Base-by-base conservation (phyloP, 1,139 yeast species). In the Zygotorulaspora mrakii region DNA sequence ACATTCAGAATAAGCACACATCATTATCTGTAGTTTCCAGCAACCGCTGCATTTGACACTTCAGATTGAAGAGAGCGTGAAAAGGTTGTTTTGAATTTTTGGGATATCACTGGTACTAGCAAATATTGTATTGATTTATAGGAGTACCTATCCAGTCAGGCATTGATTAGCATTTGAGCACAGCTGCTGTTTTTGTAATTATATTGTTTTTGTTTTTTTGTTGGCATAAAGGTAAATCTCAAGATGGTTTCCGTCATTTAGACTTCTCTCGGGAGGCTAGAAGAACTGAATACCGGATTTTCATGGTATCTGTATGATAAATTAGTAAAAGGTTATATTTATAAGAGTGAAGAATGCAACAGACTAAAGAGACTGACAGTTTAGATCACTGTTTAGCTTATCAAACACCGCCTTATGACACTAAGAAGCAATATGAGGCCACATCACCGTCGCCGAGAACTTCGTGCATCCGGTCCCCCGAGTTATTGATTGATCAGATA, bases 321-420 rank as follows among this genome's bases (percentile, higher is more conserved):
- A 16, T n/a, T 12, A 14, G 12, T 16, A 33, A 13, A 31, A 30
- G 18, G 13, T 32, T 21, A 11, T 13, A n/a, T 10, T 9, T 17
- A 8, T 11, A 28, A 16, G 21, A n/a, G 13, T 11, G 12, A 20
- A 20, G 26, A 17, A 22, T 35, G 32, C 35, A 35, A 21, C 35
- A 21, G 13, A 14, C 9, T 7, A 23, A 14, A 6, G 33, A 24
- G 2, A n/a, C 9, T 11, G 30, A 33, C n/a, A 31, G 30, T 28
- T 27, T 35, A 16, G 34, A 41, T 22, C 27, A 35, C 12, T 40
- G 42, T 12, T 40, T 39, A 27, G 44, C 43, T 27, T 52, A 53
- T 28, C 55, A 54, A 26, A 54, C 56, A 11, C 59, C 59, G 8
- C 59, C 59, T 7, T 45, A 47, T 31, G 54, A 47, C 20, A 23